phyloP scores from a whole-genome alignment of 2,329 filamentous ascomycete genomes.

The Fusarium humuli region DNA sequence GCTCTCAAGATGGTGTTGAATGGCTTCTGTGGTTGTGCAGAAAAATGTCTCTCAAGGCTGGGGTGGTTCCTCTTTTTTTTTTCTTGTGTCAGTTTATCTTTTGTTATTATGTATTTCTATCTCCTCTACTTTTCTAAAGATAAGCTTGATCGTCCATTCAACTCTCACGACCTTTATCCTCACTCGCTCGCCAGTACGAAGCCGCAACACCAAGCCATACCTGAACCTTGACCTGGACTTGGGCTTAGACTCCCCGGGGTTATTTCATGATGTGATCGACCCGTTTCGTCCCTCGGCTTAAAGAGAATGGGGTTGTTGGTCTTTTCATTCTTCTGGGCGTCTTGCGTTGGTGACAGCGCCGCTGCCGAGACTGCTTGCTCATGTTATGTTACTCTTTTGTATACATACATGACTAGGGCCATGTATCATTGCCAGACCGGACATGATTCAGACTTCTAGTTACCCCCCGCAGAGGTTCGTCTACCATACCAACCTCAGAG shows the following conservation, averaged over 20 bases:
- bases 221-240: conserved; percentile 9
- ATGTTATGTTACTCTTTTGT: conserved; percentile 7
- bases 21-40: conserved; percentile 30
- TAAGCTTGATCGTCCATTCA: conserved; percentile 46
- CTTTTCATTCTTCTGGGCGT: conserved; percentile 21
- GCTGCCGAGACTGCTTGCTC: conserved; percentile 33
- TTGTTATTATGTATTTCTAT: conserved; percentile 57
- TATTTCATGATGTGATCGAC: conserved; percentile 29
- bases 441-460: conserved; percentile 19
- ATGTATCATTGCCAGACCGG: conserved; percentile 8
- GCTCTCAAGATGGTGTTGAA: conserved; percentile 31
- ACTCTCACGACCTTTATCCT: conserved; percentile 27
- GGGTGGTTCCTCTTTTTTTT: conserved; percentile 37
- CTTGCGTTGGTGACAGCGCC: conserved; percentile 19
- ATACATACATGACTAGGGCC: conserved; percentile 17
- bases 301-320: conserved; percentile 23
- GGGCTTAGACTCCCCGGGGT: conserved; percentile 2
- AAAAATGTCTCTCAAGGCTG: conserved; percentile 33
- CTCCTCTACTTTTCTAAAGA: conserved; percentile 49
- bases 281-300: conserved; percentile 25
- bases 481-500: background rate
- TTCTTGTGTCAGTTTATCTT: conserved; percentile 40
- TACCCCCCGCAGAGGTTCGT: background rate
- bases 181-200: conserved; percentile 29
- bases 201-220: conserved; percentile 8